Base-by-base conservation (phyloP, 257 asterid species). In the Cruciata laevipes region DNA sequence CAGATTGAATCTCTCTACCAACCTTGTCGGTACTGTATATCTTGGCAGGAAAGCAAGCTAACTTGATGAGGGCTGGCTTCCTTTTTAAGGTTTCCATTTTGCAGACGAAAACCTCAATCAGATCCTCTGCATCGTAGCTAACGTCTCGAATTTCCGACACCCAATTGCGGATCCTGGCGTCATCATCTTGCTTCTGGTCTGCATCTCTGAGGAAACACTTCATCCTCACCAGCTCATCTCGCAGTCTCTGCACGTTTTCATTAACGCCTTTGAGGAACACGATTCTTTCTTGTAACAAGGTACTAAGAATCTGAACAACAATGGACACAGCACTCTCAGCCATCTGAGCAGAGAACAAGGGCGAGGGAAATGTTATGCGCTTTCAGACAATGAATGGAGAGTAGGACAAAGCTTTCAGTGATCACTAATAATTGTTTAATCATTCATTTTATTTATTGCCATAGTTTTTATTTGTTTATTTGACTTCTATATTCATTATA, bases 61-160 rank as follows among this genome's bases (percentile, higher is more conserved):
- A 32, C 21, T 30, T 60, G 32, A n/a, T 11, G 51, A 42, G 1
- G 51, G 51, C 5, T 11, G 51, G 7, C 40, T 60, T 60, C 21
- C 23, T 32, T 18, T 31, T 61, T 5, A 14, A 5, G 40, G 25
- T 5, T 3, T 61, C 66, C 3, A 72, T 47, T 25, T 72, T 67
- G 35, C 38, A 56, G 66, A 40, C 25, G 65, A 75, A 72, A 18
- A 61, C 18, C 32, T 67, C 67, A 18, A 74, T 40, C 35, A 31
- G 62, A 68, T 78, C 82, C 61, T 78, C 80, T 10, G 80, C 68
- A 55, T 64, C 75, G 8, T 65, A 75, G 20, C 77, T 75, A 21
- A 65, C 57, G 6, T 58, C 71, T 60, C 83, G 52, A 59, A 79
- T 69, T 3, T 78, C 66, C 37, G 73, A 69, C 23, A 74, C 70